Evolutionary conservation across 176 grass and related monocot genomes (phyloP), one percentile per base, ranked within the genome.

Genomic region (Sorghum bicolor): DNA sequence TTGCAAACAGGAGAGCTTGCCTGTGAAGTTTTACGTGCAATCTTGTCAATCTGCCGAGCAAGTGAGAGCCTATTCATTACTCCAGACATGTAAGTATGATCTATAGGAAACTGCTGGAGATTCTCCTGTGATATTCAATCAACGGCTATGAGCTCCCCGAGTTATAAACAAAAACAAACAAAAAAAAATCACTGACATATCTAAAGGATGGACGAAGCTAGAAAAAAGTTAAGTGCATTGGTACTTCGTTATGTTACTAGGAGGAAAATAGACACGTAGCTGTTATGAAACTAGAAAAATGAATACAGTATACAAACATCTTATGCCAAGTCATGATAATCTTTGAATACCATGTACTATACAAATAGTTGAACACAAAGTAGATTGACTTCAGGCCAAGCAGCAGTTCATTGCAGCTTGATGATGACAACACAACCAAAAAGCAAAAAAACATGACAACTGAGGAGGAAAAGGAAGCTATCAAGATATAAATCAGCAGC

Each of bases 11-110:
- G 36, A 38, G 9, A 1, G 4, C 91, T 82, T 85, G 84, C 94
- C 90, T 97, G 90, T 11, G 95, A 97, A 84, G 15, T 70, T 87
- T 92, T 97, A 63, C 78, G 79, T 1, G 70, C 41, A 72, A 97
- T 94, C 75, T 90, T 92, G 66, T 97, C 95, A 60, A 97, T 90
- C 82, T 92, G 92, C 33, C 90, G 88, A 50, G 95, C 95, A 76
- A 97, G 83, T 19, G 92, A 91, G 47, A 97, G 78, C 45, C 92
- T 87, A 79, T 82, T 91, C 78, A 85, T 87, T 74, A 97, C 75
- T 74, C 84, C 92, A 83, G 90, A 81, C 88, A 97, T 97, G 78
- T 94, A 97, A 28, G 88, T 64, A 78, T 87, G 80, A 82, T 97
- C 86, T 52, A 97, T 72, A 83, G 95, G 95, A 87, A 97, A 97